A percentile compares a stretch with the other conserved stretches of the same genome.
Conservation (phyloP, 2,329 filamentous ascomycete genomes). For the Phialemoniopsis sp. region DNA sequence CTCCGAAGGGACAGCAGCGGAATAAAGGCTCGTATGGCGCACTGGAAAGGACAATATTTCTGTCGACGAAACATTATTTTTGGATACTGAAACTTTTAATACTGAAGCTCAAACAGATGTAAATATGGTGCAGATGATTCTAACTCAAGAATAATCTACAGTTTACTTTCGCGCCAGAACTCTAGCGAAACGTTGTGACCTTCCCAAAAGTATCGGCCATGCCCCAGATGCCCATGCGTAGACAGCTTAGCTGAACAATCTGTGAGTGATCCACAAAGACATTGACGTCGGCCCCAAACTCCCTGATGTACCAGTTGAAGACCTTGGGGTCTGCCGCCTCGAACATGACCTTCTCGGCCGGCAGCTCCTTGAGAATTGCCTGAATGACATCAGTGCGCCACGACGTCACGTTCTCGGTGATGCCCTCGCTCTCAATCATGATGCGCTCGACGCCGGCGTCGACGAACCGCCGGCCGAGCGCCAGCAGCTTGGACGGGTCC, state of each 20-base stretch:
- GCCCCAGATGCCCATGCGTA: constrained; percentile 50
- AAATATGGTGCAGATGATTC: too few species aligned
- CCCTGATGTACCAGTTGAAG: constrained; percentile 52
- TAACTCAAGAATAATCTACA: too few species aligned
- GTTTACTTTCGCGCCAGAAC: too few species aligned
- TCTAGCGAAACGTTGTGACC: too few species aligned
- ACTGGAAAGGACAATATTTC: too few species aligned
- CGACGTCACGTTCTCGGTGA: constrained; percentile 49
- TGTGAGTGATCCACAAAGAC: constrained; percentile 54
- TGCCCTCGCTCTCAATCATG: constrained; percentile 58
- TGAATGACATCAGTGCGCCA: constrained; percentile 54
- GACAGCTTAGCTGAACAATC: constrained; percentile 49
- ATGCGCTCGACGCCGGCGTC: constrained; percentile 47
- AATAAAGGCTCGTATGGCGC: too few species aligned
- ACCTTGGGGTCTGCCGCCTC: constrained; percentile 51
- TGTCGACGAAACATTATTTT: too few species aligned
- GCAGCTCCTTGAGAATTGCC: constrained; percentile 44
- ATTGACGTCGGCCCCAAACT: constrained; percentile 54
- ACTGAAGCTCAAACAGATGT: too few species aligned
- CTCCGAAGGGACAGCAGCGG: too few species aligned
- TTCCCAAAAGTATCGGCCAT: constrained; percentile 53
- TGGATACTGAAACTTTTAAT: too few species aligned
- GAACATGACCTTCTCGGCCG: constrained; percentile 51
- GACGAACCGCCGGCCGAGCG: constrained; percentile 43
- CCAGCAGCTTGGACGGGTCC: constrained; percentile 42